Evolutionary conservation across 2,329 filamentous ascomycete genomes (phyloP).

Genomic region (Didymella arachidicola): DNA sequence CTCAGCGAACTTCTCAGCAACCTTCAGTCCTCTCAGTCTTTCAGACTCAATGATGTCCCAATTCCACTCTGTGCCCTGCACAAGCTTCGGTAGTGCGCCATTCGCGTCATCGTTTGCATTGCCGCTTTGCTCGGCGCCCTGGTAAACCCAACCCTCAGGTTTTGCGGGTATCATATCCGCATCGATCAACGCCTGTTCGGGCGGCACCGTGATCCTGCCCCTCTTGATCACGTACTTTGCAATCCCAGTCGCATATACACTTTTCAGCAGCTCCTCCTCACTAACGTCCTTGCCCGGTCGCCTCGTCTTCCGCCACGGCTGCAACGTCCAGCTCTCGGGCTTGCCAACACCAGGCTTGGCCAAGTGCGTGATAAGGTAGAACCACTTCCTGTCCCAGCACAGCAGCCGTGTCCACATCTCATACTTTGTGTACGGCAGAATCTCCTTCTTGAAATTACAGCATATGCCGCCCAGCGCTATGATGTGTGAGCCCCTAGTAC

Average conservation of each 20-base stretch:
- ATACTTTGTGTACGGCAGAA: slow-evolving; percentile 54
- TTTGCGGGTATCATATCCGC: slow-evolving; percentile 77
- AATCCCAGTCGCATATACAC: slow-evolving; percentile 59
- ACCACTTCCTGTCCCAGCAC: slow-evolving; percentile 60
- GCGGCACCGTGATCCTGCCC: slow-evolving; percentile 79
- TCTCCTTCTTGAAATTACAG: slow-evolving; percentile 59
- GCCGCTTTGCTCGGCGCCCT: slow-evolving; percentile 16
- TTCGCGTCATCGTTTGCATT: slow-evolving; percentile 22
- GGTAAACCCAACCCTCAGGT: slow-evolving; percentile 64
- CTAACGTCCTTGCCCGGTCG: slow-evolving; percentile 28
- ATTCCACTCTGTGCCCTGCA: slow-evolving; percentile 58
- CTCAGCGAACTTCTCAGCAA: slow-evolving; percentile 63
- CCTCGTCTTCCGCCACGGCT: slow-evolving; percentile 52
- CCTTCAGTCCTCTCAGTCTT: slow-evolving; percentile 61
- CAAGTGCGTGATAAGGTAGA: slow-evolving; percentile 58
- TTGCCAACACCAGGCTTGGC: slow-evolving; percentile 55
- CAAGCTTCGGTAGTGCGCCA: slow-evolving; percentile 39
- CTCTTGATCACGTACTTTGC: slow-evolving; percentile 61
- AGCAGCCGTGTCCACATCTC: slow-evolving; percentile 59
- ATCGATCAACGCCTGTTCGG: slow-evolving; percentile 75
- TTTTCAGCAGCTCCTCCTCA: slow-evolving; percentile 49
- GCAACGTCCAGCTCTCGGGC: slow-evolving; percentile 53
- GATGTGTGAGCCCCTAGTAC: slow-evolving; percentile 36
- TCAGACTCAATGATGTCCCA: slow-evolving; percentile 69
- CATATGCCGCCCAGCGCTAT: slow-evolving; percentile 58